Percentiles rank a stretch among this genome's conserved stretches.
Evolutionary conservation across 78 protist genomes (phyloP).

Genomic region (Dictyostelium firmibasis): DNA sequence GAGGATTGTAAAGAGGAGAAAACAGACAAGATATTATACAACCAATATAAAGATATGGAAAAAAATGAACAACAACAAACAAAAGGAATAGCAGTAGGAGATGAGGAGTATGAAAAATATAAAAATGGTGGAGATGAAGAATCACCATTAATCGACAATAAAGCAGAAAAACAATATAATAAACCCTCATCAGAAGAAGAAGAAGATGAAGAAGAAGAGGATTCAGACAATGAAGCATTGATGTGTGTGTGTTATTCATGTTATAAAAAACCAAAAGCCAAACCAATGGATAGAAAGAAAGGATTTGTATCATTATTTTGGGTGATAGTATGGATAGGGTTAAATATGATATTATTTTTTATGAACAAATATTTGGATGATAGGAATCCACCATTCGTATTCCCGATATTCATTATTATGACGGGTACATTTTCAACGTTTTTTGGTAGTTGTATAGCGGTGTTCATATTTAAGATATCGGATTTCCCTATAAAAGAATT

Average conservation of each 20-base stretch:
- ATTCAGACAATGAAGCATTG: not conserved
- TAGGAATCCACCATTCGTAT: not conserved
- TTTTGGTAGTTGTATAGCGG: slow-evolving; percentile 18
- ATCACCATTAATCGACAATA: not conserved
- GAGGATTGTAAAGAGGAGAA: not conserved
- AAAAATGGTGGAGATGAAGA: not conserved
- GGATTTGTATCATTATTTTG: not conserved
- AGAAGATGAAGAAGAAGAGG: no score
- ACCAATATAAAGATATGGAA: not conserved
- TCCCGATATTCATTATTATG: slow-evolving; percentile 24
- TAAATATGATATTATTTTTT: slow-evolving; percentile 14
- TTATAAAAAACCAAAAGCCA: not conserved
- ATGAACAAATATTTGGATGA: slow-evolving; percentile 32
- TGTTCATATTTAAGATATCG: slow-evolving; percentile 22
- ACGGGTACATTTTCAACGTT: slow-evolving; percentile 53
- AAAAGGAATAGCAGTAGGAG: not conserved
- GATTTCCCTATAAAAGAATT: slow-evolving; percentile 16
- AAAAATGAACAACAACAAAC: not conserved
- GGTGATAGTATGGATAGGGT: not conserved
- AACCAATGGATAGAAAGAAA: not conserved
- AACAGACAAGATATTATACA: not conserved
- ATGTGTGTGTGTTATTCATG: not conserved
- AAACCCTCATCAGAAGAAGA: not conserved
- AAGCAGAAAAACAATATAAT: not conserved
- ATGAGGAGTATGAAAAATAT: not conserved